These are phyloP conservation scores for Suillus discolor DNA, from an alignment of 768 basidiomycete genomes.

Conservation along the genomic window DNA sequence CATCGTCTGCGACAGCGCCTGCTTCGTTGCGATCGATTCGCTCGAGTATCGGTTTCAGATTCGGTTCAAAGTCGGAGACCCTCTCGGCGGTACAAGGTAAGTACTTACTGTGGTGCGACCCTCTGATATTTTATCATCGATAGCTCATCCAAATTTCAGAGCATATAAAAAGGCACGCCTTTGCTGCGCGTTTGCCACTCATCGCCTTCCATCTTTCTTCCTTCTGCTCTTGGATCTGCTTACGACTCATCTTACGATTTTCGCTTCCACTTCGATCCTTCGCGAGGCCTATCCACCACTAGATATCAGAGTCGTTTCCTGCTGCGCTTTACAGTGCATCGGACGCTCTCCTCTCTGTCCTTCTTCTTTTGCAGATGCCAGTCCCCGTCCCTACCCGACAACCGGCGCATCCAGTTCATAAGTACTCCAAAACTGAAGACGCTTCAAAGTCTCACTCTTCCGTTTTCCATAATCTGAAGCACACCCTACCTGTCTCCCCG, in stretches of 20 bases:
- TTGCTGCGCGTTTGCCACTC: slow-evolving; percentile 86
- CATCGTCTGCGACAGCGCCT: slow-evolving; percentile 46
- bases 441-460: slow-evolving; percentile 37
- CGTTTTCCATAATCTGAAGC: slow-evolving; percentile 55
- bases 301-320: slow-evolving; percentile 41
- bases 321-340: slow-evolving; percentile 44
- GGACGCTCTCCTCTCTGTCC: slow-evolving; percentile 44
- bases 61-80: slow-evolving; percentile 19
- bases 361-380: slow-evolving; percentile 71
- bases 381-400: slow-evolving; percentile 75
- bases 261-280: slow-evolving; percentile 39
- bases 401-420: slow-evolving; percentile 66
- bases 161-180: slow-evolving; percentile 84
- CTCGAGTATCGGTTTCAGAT: slow-evolving; percentile 31
- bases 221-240: slow-evolving; percentile 40
- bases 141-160: slow-evolving; percentile 31
- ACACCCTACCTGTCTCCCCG: slow-evolving; percentile 61
- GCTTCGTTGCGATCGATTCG: slow-evolving; percentile 41
- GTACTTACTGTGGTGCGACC: background rate
- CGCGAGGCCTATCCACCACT: slow-evolving; percentile 45
- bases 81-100: slow-evolving; percentile 22
- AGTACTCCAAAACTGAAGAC: slow-evolving; percentile 52
- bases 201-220: slow-evolving; percentile 29
- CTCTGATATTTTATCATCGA: slow-evolving; percentile 18
- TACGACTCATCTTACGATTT: slow-evolving; percentile 76